Evolutionary conservation across 1,139 yeast genomes (phyloP).

Genomic region (Pichiaceae sp.): DNA sequence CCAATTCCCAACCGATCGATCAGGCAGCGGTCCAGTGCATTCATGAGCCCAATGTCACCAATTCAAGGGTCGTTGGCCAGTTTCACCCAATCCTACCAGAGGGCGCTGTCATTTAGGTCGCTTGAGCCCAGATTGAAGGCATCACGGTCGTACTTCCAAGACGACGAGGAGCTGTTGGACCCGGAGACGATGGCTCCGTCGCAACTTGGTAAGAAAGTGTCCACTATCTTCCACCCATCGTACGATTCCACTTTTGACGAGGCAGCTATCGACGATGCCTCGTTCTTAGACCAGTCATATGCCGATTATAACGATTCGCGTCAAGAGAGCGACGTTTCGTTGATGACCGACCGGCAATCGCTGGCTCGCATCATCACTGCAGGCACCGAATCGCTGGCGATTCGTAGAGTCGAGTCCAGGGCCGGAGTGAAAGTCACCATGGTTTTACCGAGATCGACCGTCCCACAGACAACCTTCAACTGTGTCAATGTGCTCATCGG

Average conservation of each 20-base stretch:
- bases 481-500: conserved; percentile 83
- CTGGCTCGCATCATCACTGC: conserved; percentile 15
- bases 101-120: conserved; percentile 67
- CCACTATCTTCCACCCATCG: conserved; percentile 35
- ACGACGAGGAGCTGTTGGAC: conserved; percentile 57
- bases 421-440: conserved; percentile 72
- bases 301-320: conserved; percentile 15
- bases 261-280: conserved; percentile 28
- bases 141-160: conserved; percentile 42
- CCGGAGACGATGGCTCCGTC: conserved; percentile 68
- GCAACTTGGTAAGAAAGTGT: conserved; percentile 52
- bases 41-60: conserved; percentile 29
- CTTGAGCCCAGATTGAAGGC: conserved; percentile 38
- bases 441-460: conserved; percentile 82
- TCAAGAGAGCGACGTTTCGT: conserved; percentile 12
- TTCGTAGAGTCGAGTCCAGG: conserved; percentile 56
- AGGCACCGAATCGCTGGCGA: conserved; percentile 18
- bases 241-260: conserved; percentile 25
- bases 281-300: conserved; percentile 22
- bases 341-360: conserved; percentile 1
- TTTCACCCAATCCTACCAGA: conserved; percentile 68
- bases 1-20: conserved; percentile 12
- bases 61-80: conserved; percentile 53
- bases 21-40: conserved; percentile 10
- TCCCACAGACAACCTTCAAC: conserved; percentile 83